Base-by-base conservation (phyloP, 23 red algal genomes). In the Gracilaria domingensis region DNA sequence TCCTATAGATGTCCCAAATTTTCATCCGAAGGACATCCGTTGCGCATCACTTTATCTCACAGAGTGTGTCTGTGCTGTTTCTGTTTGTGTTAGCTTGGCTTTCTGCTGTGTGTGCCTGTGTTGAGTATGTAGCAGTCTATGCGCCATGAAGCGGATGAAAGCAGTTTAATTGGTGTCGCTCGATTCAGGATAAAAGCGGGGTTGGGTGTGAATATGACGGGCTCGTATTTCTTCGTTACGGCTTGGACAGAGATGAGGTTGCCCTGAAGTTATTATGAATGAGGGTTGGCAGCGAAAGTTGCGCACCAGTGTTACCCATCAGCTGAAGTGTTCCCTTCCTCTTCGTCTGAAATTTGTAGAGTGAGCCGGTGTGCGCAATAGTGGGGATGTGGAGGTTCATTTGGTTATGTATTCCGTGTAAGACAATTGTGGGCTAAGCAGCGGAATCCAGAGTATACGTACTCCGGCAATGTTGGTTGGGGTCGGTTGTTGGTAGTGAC, bases 301-400 rank as follows among this genome's bases (percentile, higher is more conserved):
- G 5, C 5, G 5, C 7, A 35, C 65, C 65, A 36, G 14, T 34
- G 5, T 70, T 24, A 70, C 14, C 36, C 26, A 70, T 35, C 4
- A 70, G 65, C 32, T 36, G 34, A n/a, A 75, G 36, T 14, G 40
- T 75, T 75, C 70, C 70, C 9, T 75, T 42, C 70, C 47, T 42
- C 6, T 42, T 44, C 2, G 70, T 45, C n/a, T 75, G 36, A 33
- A 66, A 12, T 1, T 36, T 5, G 23, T 20, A 2, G 17, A 11
- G 20, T 4, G 36, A 8, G 5, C 37, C 36, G 8, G 70, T 75
- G 18, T 42, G 1, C 11, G 70, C 21, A 18, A 18, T 75, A 12
- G 47, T 1, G 70, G 35, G 37, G n/a, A 37, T 45, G 6, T 3
- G 35, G 7, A 75, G 35, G 70, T 75, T 37, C 44, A 37, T 75